These are phyloP conservation scores for Carex kokanica DNA, from an alignment of 176 grass and related monocot genomes.

Conservation along the genomic window DNA sequence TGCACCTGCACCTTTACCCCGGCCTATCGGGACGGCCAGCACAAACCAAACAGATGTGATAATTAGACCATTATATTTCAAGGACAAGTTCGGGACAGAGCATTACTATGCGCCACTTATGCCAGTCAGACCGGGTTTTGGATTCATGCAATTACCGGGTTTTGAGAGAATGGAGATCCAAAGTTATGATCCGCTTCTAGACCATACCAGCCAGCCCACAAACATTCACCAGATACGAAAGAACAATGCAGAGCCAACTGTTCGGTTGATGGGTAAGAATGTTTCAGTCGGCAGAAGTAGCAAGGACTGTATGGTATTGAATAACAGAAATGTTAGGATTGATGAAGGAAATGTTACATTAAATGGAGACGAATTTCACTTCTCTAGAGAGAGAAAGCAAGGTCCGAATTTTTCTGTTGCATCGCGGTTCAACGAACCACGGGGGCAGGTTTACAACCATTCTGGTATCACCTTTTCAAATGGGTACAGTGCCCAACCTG, in stretches of 20 bases:
- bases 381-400: slow-evolving; percentile 8
- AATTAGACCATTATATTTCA: slow-evolving; percentile 40
- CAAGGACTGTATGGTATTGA: slow-evolving; percentile 36
- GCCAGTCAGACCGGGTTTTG: slow-evolving; percentile 30
- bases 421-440: not conserved
- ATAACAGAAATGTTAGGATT: slow-evolving; percentile 24
- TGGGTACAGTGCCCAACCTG: slow-evolving; percentile 9
- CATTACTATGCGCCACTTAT: slow-evolving; percentile 27
- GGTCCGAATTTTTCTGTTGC: not conserved
- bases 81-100: slow-evolving; percentile 43
- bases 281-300: slow-evolving; percentile 55
- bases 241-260: slow-evolving; percentile 42
- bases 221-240: slow-evolving; percentile 17
- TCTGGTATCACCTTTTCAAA: slow-evolving; percentile 4
- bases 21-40: slow-evolving; percentile 14
- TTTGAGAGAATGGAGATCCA: slow-evolving; percentile 47
- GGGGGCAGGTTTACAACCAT: not conserved
- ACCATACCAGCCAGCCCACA: slow-evolving; percentile 21
- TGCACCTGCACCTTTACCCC: slow-evolving; percentile 19
- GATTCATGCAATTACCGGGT: slow-evolving; percentile 46
- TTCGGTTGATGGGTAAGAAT: slow-evolving; percentile 94
- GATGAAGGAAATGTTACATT: not conserved
- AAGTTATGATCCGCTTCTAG: slow-evolving; percentile 21
- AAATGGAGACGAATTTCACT: not conserved
- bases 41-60: slow-evolving; percentile 23